Conservation (phyloP, 352 stramenopile species). For the Phytophthora nicotianae region DNA sequence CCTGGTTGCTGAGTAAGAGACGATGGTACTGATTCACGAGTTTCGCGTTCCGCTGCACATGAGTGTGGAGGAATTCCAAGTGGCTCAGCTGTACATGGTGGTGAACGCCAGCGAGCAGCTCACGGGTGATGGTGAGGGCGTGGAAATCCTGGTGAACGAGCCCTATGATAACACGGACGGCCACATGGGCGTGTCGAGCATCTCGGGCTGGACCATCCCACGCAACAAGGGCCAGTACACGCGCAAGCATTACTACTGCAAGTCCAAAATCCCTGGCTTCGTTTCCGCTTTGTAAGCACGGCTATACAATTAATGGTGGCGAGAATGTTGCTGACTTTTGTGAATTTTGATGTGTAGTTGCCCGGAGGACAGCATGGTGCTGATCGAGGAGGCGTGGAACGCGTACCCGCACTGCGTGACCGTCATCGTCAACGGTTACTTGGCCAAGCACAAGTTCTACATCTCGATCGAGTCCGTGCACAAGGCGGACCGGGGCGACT, state of each 20-base stretch:
- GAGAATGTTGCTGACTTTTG: background rate
- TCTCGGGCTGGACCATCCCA: conserved; percentile 77
- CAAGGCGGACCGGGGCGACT: conserved; percentile 58
- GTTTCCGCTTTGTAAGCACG: conserved; percentile 72
- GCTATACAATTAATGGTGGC: background rate
- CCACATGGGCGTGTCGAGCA: conserved; percentile 71
- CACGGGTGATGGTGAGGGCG: conserved; percentile 81
- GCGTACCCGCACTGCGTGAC: conserved; percentile 88
- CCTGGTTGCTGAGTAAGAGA: background rate
- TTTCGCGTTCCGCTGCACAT: conserved; percentile 89
- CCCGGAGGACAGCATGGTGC: conserved; percentile 85
- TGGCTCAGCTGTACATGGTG: conserved; percentile 89
- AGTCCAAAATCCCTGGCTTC: conserved; percentile 83
- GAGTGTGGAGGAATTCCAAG: conserved; percentile 86
- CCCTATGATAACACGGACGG: conserved; percentile 87
- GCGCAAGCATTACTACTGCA: conserved; percentile 90
- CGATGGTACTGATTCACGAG: conserved; percentile 88
- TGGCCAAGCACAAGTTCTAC: conserved; percentile 89
- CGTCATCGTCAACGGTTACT: conserved; percentile 85
- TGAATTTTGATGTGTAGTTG: conserved; percentile 42
- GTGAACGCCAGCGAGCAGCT: conserved; percentile 87
- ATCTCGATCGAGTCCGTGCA: conserved; percentile 87
- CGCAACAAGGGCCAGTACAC: conserved; percentile 88
- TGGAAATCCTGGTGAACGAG: conserved; percentile 90
- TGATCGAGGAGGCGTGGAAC: conserved; percentile 90